Percentiles rank a stretch among this genome's conserved stretches.
These are phyloP conservation scores for Auxenochlorella pyrenoidosa DNA, from an alignment of 139 green algal genomes.

Conservation along the genomic window DNA sequence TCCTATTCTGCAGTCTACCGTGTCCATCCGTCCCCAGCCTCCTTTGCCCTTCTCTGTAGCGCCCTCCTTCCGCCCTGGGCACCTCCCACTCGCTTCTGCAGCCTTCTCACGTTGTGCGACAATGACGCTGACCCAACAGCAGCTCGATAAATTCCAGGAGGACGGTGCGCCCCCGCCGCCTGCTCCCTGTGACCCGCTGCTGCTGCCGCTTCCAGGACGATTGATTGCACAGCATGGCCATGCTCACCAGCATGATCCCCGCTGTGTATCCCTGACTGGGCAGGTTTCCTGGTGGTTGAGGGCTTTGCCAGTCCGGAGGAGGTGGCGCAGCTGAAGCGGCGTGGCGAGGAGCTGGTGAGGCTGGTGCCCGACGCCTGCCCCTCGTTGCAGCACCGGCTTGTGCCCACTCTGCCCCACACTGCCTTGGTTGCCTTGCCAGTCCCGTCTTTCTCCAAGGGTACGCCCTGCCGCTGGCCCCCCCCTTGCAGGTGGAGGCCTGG, in stretches of 20 bases:
- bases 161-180: neutral
- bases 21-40: too few species aligned
- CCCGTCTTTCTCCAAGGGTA: too few species aligned
- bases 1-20: too few species aligned
- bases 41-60: too few species aligned
- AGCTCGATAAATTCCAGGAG: conserved; percentile 38
- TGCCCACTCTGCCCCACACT: too few species aligned
- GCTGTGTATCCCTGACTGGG: too few species aligned
- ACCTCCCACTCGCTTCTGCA: too few species aligned
- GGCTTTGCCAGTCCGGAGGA: conserved; percentile 62
- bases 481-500: conserved; percentile 46
- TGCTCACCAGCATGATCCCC: neutral
- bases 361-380: neutral
- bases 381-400: neutral
- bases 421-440: too few species aligned
- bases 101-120: too few species aligned
- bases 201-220: neutral
- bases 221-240: neutral
- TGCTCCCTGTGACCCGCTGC: neutral
- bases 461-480: too few species aligned
- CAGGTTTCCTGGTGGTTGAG: conserved; percentile 72
- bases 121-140: conserved; percentile 29
- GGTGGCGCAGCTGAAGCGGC: conserved; percentile 45
- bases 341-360: conserved; percentile 58
- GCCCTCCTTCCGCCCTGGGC: too few species aligned